Evolutionary conservation across 1,284 basidiomycete species (phyloP).

Genomic region (Vanrija humicola): DNA sequence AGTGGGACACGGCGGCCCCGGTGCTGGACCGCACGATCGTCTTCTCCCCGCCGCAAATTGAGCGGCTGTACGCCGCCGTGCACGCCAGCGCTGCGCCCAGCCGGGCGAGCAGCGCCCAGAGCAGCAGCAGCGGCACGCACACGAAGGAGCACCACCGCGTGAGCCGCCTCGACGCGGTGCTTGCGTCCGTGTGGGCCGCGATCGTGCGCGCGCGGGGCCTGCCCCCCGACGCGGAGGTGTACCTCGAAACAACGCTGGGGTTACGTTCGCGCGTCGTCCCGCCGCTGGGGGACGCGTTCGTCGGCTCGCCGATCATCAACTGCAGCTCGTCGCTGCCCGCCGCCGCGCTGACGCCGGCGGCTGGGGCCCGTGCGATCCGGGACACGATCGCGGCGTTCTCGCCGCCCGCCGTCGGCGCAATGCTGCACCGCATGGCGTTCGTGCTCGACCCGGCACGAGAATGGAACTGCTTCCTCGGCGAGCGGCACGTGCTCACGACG

Average conservation of each 20-base stretch:
- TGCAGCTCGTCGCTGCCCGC: conserved; percentile 17
- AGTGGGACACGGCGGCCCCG: conserved; percentile 47
- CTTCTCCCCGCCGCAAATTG: conserved; percentile 45
- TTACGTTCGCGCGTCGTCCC: conserved; percentile 43
- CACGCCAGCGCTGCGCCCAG: conserved; percentile 35
- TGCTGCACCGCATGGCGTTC: conserved; percentile 50
- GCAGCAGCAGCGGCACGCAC: neutral
- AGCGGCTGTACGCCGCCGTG: conserved; percentile 3
- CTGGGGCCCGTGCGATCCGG: conserved; percentile 42
- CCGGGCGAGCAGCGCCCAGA: conserved; percentile 12
- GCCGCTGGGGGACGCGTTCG: conserved; percentile 34
- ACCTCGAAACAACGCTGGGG: conserved; percentile 42
- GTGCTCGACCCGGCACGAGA: conserved; percentile 39
- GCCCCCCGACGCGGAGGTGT: conserved; percentile 21
- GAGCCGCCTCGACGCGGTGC: conserved; percentile 51
- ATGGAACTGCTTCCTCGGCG: conserved; percentile 51
- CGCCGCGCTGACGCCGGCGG: conserved; percentile 6
- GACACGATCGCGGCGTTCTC: conserved; percentile 33
- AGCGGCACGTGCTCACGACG: conserved; percentile 48
- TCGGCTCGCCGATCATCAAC: conserved; percentile 50
- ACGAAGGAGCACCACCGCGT: neutral
- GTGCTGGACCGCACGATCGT: conserved; percentile 47
- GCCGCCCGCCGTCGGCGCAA: conserved; percentile 34
- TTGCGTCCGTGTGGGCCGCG: conserved; percentile 50
- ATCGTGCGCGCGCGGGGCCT: conserved; percentile 47